Evolutionary conservation across 116 monocot species (phyloP), one percentile per base, ranked within the genome.

Genomic region (Papilionanthe hybrid): DNA sequence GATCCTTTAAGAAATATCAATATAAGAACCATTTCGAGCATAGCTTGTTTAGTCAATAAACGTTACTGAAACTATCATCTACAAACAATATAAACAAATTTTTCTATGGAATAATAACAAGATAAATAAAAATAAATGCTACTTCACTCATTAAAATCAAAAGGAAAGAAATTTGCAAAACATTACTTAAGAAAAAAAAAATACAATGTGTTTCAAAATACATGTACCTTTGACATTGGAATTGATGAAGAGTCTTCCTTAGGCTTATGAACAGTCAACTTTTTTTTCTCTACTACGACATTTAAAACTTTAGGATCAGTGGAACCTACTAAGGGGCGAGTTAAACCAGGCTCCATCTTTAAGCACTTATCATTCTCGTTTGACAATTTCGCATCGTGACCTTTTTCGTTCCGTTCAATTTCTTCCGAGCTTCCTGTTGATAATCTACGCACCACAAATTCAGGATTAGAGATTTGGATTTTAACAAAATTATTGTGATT

Each of bases 401-500:
- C n/a, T 29, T 23, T 41, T 23, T 74, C 73, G 81, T 83, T 42
- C 18, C 72, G 67, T 12, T 71, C 45, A 77, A 55, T 78, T 74
- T 58, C 83, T 81, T 88, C 68, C 2, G 5, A 67, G 42, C 44
- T 67, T 78, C 9, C 45, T 45, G 17, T 37, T 30, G 72, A 43
- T 72, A 76, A 75, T 18, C 75, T 79, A 74, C 69, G 77, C 1
- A 27, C 47, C 18, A 53, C 42, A 22, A 23, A 56, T 30, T 72
- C 82, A 42, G 48, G 11, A 23, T 69, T 71, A 11, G 76, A 48
- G 12, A 76, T 49, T 25, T 81, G 72, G 42, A 74, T 65, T 55
- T 86, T 72, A 82, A 66, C 4, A 77, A 32, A 20, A 83, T 71
- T 29, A 53, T 22, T 56, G 58, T 19, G n/a, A n/a, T 79, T 76